Conservation (phyloP, 2,329 filamentous ascomycete genomes). For the Monilinia vaccinii-corymbosi region DNA sequence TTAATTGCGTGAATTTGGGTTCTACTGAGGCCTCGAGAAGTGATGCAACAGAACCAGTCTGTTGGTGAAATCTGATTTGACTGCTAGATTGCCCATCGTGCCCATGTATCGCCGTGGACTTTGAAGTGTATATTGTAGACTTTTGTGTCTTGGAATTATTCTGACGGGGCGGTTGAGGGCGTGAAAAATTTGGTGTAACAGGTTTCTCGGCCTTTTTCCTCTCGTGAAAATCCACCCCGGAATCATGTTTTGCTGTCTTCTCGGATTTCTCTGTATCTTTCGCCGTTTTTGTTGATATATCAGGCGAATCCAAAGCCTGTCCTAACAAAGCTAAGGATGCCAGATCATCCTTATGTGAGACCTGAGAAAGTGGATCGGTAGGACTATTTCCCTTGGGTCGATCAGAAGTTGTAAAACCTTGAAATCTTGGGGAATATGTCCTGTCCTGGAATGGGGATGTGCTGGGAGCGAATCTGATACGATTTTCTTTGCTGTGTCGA, state of each 20-base stretch:
- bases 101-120: background rate
- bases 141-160: background rate
- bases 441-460: background rate
- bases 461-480: constrained; percentile 1
- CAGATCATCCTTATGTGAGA: constrained; percentile 21
- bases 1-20: background rate
- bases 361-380: constrained; percentile 9
- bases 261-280: background rate
- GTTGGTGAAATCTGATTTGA: background rate
- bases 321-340: constrained; percentile 17
- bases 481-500: background rate
- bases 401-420: background rate
- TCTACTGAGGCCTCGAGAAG: background rate
- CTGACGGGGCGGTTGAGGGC: background rate
- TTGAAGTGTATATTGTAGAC: background rate
- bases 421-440: background rate
- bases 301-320: constrained; percentile 11
- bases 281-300: background rate
- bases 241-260: constrained; percentile 4
- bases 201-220: background rate
- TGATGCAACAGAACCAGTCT: background rate
- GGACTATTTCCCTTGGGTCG: background rate
- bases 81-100: background rate
- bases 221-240: background rate
- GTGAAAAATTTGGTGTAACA: background rate